A percentile compares a stretch with the other conserved stretches of the same genome.
Conservation (phyloP, 2,329 filamentous ascomycete species). For the Biscogniauxia marginata region DNA sequence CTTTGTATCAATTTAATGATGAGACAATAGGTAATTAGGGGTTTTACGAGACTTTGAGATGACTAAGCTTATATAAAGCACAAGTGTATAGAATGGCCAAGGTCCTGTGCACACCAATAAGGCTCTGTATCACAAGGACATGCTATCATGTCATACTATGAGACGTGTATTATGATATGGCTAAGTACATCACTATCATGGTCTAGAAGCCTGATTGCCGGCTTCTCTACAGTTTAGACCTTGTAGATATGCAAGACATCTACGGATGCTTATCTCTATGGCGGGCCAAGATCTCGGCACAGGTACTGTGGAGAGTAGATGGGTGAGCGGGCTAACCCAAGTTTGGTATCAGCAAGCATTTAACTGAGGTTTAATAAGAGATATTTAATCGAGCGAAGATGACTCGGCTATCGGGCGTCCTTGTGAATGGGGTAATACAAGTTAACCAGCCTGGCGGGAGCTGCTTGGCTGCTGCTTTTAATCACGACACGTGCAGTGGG, state of each 20-base stretch:
- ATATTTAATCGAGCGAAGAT: not conserved
- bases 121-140: not conserved
- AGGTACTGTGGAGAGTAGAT: slow-evolving; percentile 9
- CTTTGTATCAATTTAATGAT: not conserved
- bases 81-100: not conserved
- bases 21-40: too few species aligned
- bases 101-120: not conserved
- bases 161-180: not conserved
- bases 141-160: not conserved
- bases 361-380: not conserved
- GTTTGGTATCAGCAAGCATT: not conserved
- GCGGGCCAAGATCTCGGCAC: slow-evolving; percentile 17
- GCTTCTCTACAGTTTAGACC: slow-evolving; percentile 5
- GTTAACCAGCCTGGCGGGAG: not conserved
- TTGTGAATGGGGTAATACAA: not conserved
- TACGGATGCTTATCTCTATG: slow-evolving; percentile 13
- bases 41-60: not conserved
- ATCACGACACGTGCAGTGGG: not conserved
- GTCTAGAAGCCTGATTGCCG: slow-evolving; percentile 3
- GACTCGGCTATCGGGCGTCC: not conserved
- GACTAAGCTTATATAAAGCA: not conserved
- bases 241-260: not conserved
- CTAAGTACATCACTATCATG: not conserved
- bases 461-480: not conserved
- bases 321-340: slow-evolving; percentile 4